These are phyloP conservation scores for Acer negundo DNA, from an alignment of 345 rosid genomes.

Conservation along the genomic window DNA sequence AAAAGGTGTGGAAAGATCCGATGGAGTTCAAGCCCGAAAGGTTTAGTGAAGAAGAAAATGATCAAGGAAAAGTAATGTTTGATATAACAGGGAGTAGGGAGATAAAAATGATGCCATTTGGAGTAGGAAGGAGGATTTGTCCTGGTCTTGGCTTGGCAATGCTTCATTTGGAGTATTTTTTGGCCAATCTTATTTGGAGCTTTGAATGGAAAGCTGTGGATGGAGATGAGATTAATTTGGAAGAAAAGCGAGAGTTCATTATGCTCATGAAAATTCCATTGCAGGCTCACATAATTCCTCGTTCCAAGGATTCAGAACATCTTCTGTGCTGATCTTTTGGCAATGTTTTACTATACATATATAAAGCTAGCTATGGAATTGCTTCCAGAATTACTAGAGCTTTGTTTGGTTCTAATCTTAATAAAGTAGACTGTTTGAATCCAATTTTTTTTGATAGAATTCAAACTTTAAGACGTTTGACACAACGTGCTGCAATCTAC, in stretches of 20 bases:
- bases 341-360: too few relatives aligned
- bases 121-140: slow-evolving; percentile 21
- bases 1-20: slow-evolving; percentile 5
- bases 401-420: too few relatives aligned
- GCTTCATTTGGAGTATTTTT: slow-evolving; percentile 16
- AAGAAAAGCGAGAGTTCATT: neutral
- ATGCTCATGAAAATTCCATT: slow-evolving; percentile 11
- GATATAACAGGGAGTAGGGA: slow-evolving; percentile 10
- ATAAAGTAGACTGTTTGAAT: too few relatives aligned
- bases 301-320: neutral
- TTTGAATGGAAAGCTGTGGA: slow-evolving; percentile 16
- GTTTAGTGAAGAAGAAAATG: neutral
- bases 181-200: slow-evolving; percentile 8
- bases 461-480: too few relatives aligned
- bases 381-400: too few relatives aligned
- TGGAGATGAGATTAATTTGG: slow-evolving; percentile 12
- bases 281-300: neutral
- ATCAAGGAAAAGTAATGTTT: neutral
- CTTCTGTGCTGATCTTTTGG: too few relatives aligned
- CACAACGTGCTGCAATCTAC: too few relatives aligned
- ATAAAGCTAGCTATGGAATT: too few relatives aligned
- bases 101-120: slow-evolving; percentile 22
- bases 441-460: too few relatives aligned
- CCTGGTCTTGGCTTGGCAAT: slow-evolving; percentile 15
- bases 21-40: slow-evolving; percentile 14